Conservation (phyloP, 2,329 filamentous ascomycete species). For the Colletotrichum higginsianum region DNA sequence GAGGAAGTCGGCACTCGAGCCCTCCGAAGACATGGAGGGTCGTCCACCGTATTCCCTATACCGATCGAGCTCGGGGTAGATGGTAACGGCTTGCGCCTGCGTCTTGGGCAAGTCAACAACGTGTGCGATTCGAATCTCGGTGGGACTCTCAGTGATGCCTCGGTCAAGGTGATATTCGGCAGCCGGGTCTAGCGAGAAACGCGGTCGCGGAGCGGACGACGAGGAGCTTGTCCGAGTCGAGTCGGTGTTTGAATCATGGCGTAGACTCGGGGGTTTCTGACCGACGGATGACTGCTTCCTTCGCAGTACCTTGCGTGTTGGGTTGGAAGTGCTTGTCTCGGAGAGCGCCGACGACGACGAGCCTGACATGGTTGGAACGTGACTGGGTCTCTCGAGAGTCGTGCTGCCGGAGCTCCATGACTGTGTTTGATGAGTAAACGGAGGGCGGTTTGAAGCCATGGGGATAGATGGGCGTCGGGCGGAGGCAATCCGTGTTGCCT, state of each 20-base stretch:
- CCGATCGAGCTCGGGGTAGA: conserved; percentile 74
- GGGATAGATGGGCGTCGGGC: conserved; percentile 49
- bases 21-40: conserved; percentile 53
- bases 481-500: conserved; percentile 55
- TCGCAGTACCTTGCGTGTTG: conserved; percentile 61
- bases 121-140: conserved; percentile 59
- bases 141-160: conserved; percentile 59
- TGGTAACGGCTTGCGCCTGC: conserved; percentile 59
- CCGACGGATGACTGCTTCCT: conserved; percentile 66
- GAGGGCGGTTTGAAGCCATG: conserved; percentile 50
- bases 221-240: conserved; percentile 59
- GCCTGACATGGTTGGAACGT: conserved; percentile 51
- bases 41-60: conserved; percentile 65
- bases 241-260: conserved; percentile 53
- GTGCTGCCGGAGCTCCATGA: conserved; percentile 58
- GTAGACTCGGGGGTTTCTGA: conserved; percentile 53
- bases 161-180: conserved; percentile 57
- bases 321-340: conserved; percentile 50
- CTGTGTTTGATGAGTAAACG: conserved; percentile 59
- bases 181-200: conserved; percentile 53
- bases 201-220: conserved; percentile 59
- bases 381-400: conserved; percentile 51
- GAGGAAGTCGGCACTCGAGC: conserved; percentile 61
- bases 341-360: conserved; percentile 54
- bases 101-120: conserved; percentile 58